These are phyloP conservation scores for Rhizoctonia solani DNA, from an alignment of 1,284 basidiomycete genomes.

Conservation along the genomic window DNA sequence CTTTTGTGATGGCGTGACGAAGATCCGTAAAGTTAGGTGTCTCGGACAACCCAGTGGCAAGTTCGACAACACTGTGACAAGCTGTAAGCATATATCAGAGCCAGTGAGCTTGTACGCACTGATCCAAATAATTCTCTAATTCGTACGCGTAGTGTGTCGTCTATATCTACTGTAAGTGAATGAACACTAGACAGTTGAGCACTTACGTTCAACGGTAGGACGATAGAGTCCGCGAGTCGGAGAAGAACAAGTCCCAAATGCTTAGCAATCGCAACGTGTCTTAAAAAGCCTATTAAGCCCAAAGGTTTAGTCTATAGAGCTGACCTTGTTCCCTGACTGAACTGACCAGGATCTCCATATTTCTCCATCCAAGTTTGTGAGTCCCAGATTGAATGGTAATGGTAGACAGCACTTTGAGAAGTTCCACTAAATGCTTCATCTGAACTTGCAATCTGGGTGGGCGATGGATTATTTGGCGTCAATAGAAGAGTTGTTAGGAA, in stretches of 20 bases:
- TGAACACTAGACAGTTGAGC: background rate
- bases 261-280: slow-evolving; percentile 65
- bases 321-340: slow-evolving; percentile 47
- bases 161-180: slow-evolving; percentile 57
- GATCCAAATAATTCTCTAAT: slow-evolving; percentile 61
- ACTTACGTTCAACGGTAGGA: slow-evolving; percentile 43
- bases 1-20: slow-evolving; percentile 53
- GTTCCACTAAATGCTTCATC: slow-evolving; percentile 57
- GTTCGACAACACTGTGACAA: slow-evolving; percentile 53
- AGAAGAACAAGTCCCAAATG: slow-evolving; percentile 66
- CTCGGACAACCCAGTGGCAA: slow-evolving; percentile 39
- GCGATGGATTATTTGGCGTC: no score
- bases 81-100: slow-evolving; percentile 44
- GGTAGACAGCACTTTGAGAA: slow-evolving; percentile 67
- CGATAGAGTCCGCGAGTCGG: slow-evolving; percentile 61
- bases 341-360: slow-evolving; percentile 74
- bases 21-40: slow-evolving; percentile 55
- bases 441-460: slow-evolving; percentile 56
- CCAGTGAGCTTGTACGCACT: slow-evolving; percentile 47
- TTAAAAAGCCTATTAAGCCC: slow-evolving; percentile 38
- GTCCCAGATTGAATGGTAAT: slow-evolving; percentile 86
- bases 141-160: slow-evolving; percentile 75
- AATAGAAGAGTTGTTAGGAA: no score
- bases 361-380: slow-evolving; percentile 72
- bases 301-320: background rate